These are phyloP conservation scores for Cryptosporidium xiaoi DNA, from an alignment of 169 alveolate species.

Conservation along the genomic window DNA sequence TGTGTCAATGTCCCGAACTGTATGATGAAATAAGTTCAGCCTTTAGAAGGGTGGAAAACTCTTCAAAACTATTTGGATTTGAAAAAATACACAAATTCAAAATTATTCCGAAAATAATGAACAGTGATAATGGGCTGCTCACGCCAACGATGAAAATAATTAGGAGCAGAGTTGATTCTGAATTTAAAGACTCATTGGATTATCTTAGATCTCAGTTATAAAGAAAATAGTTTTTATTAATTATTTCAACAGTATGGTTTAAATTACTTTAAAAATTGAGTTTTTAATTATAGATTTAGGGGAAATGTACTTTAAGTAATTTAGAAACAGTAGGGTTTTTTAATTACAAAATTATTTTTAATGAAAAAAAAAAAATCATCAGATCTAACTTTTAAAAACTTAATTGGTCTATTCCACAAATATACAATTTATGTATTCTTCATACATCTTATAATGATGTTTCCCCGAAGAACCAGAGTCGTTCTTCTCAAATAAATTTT, in stretches of 20 bases:
- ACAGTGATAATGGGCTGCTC: slow-evolving; percentile 71
- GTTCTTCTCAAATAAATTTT: slow-evolving; percentile 27
- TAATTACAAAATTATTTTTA: neutral
- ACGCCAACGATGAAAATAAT: slow-evolving; percentile 78
- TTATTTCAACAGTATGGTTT: neutral
- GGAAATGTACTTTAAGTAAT: neutral
- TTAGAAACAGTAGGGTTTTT: neutral
- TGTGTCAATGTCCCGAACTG: slow-evolving; percentile 62
- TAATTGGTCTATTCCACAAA: slow-evolving; percentile 37
- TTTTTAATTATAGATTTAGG: neutral
- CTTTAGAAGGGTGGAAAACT: slow-evolving; percentile 27
- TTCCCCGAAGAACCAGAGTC: slow-evolving; percentile 1
- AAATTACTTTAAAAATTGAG: neutral
- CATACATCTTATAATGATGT: slow-evolving; percentile 42
- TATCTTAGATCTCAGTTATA: slow-evolving; percentile 26
- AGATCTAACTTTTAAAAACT: neutral
- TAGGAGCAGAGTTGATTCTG: slow-evolving; percentile 55
- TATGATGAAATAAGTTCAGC: slow-evolving; percentile 55
- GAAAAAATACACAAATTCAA: slow-evolving; percentile 75
- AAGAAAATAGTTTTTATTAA: neutral
- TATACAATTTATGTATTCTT: slow-evolving; percentile 52
- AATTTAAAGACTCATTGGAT: slow-evolving; percentile 72
- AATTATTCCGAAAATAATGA: slow-evolving; percentile 68
- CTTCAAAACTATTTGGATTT: slow-evolving; percentile 72
- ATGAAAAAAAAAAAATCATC: neutral